Percentiles rank a stretch among this genome's conserved stretches.
phyloP scores from a whole-genome alignment of 805 yeast species.

The Torulaspora delbrueckii region DNA sequence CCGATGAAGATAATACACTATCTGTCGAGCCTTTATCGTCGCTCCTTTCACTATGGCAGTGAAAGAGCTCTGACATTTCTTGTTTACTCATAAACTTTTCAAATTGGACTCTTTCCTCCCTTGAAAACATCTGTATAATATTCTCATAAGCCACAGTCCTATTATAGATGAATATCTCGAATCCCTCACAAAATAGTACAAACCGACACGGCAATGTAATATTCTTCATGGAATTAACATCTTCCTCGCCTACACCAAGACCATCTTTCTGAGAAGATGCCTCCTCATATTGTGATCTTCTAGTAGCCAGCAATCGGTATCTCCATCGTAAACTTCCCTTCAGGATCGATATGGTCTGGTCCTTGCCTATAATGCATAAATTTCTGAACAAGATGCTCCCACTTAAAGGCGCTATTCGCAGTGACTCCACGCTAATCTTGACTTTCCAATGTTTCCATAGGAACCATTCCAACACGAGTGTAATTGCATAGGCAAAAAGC shows the following conservation, averaged over 20 bases:
- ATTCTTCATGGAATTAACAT: constrained; percentile 33
- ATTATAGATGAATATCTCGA: constrained; percentile 80
- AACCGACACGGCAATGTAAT: constrained; percentile 52
- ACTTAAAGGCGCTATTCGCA: constrained; percentile 73
- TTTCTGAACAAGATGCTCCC: constrained; percentile 80
- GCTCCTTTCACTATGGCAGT: constrained; percentile 11
- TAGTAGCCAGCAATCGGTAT: constrained; percentile 64
- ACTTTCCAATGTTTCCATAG: constrained; percentile 62
- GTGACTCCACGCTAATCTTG: constrained; percentile 61
- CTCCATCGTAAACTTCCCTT: constrained; percentile 83
- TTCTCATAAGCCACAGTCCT: constrained; percentile 71
- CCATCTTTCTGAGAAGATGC: constrained; percentile 3
- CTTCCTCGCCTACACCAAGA: constrained; percentile 17
- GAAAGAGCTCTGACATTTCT: constrained; percentile 15
- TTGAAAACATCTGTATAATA: constrained; percentile 40
- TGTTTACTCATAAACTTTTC: constrained; percentile 22
- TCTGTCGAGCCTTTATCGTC: constrained; percentile 10
- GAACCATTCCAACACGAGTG: constrained; percentile 46
- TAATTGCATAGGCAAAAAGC: constrained; percentile 54
- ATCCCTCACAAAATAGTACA: constrained; percentile 59
- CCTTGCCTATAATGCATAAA: constrained; percentile 64
- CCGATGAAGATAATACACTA: constrained; percentile 9
- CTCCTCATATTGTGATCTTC: constrained; percentile 27
- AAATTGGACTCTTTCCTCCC: constrained; percentile 21
- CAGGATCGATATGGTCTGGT: constrained; percentile 64